These are phyloP conservation scores for Hordeum pubiflorum DNA, from an alignment of 202 grass and related monocot genomes.

Conservation along the genomic window DNA sequence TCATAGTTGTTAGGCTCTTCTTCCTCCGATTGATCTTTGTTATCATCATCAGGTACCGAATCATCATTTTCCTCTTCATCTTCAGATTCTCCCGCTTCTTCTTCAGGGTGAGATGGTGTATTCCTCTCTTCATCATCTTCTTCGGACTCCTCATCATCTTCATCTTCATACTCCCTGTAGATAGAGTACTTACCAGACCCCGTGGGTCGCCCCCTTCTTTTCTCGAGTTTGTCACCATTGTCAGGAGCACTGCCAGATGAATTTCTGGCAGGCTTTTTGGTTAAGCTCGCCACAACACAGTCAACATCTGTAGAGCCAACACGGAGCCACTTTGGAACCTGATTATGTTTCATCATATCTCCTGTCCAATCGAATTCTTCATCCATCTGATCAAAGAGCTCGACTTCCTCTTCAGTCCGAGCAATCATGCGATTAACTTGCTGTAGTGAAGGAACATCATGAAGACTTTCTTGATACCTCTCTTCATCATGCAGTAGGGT, in stretches of 20 bases:
- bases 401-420: conserved; percentile 71
- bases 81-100: conserved; percentile 71
- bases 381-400: conserved; percentile 99
- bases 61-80: conserved; percentile 71
- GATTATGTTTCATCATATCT: conserved; percentile 75
- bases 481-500: conserved; percentile 95
- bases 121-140: conserved; percentile 67
- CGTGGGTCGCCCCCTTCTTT: conserved; percentile 57
- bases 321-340: conserved; percentile 92
- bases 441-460: conserved; percentile 92
- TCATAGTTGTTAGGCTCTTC: conserved; percentile 37
- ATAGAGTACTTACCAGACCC: conserved; percentile 57
- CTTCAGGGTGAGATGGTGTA: conserved; percentile 46
- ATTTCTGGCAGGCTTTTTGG: conserved; percentile 74
- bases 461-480: conserved; percentile 87
- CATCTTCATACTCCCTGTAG: conserved; percentile 83
- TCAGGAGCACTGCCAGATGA: conserved; percentile 38
- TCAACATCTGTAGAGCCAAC: conserved; percentile 68
- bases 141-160: conserved; percentile 62
- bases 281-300: conserved; percentile 48
- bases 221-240: conserved; percentile 57
- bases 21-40: conserved; percentile 71
- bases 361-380: conserved; percentile 95
- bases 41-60: conserved; percentile 35
- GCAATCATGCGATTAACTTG: conserved; percentile 99